Percentiles rank a stretch among this genome's conserved stretches.
These are phyloP conservation scores for Trametes polyzona DNA, from an alignment of 1,284 basidiomycete species.

Conservation along the genomic window DNA sequence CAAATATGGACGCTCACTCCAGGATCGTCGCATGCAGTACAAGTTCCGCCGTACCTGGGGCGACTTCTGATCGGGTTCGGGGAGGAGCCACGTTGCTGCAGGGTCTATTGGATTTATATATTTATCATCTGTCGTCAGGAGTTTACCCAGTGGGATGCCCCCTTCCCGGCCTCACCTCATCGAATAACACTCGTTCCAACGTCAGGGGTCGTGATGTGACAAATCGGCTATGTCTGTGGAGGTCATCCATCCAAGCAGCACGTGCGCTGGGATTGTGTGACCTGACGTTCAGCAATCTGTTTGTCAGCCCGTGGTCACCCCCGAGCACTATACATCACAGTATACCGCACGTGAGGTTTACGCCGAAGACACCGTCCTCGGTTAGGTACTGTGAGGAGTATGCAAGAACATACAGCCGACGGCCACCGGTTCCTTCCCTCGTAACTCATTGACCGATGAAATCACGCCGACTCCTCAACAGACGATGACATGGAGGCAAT, in stretches of 20 bases:
- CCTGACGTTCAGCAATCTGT: too few relatives aligned
- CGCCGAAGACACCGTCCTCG: too few relatives aligned
- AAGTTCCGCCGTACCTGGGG: constrained; percentile 87
- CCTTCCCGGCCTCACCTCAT: neutral
- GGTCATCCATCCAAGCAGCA: neutral
- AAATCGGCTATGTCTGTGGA: too few relatives aligned
- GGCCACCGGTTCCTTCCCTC: too few relatives aligned
- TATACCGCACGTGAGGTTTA: too few relatives aligned
- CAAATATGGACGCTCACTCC: constrained; percentile 45
- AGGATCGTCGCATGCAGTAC: constrained; percentile 77
- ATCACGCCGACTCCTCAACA: neutral
- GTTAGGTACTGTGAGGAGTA: too few relatives aligned
- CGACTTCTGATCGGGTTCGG: constrained; percentile 63
- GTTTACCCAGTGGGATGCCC: neutral
- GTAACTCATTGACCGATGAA: neutral
- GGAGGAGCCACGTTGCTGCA: neutral
- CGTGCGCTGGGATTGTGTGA: too few relatives aligned
- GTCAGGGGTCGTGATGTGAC: too few relatives aligned
- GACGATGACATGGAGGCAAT: constrained; percentile 8
- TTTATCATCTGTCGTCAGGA: constrained; percentile 19
- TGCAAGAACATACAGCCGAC: too few relatives aligned
- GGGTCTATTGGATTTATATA: constrained; percentile 8
- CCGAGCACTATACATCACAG: too few relatives aligned
- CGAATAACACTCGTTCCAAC: constrained; percentile 4
- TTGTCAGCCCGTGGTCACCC: too few relatives aligned